Conservation (phyloP, 2,329 filamentous ascomycete species). For the Elsinoe arachidis region DNA sequence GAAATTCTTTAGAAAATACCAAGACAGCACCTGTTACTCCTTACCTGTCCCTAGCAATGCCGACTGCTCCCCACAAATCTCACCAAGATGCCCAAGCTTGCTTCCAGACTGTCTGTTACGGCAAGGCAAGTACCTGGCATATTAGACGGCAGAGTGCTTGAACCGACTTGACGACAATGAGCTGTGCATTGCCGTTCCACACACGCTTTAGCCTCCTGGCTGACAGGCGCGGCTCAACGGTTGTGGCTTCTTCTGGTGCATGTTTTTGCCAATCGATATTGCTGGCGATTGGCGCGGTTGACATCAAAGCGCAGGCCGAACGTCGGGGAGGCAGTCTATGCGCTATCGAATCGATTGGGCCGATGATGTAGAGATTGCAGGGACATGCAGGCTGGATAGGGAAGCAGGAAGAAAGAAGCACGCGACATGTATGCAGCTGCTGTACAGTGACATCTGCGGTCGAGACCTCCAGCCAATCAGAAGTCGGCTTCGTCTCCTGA, state of each 20-base stretch:
- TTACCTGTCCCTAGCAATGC: background rate
- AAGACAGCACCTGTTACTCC: background rate
- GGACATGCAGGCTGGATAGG: background rate
- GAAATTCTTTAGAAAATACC: too few species aligned
- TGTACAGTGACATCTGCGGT: conserved; percentile 1
- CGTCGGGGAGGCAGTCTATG: background rate
- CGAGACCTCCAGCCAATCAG: background rate
- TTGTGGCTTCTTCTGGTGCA: background rate
- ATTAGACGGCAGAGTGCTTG: background rate
- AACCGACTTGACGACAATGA: background rate
- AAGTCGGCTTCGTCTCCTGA: conserved; percentile 4
- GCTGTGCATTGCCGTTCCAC: background rate
- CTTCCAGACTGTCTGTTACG: background rate
- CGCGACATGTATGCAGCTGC: background rate
- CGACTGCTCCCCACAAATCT: background rate
- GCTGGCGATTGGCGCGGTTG: background rate
- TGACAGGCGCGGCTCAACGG: conserved; percentile 7
- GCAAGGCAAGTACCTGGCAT: background rate
- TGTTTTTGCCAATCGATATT: conserved; percentile 1
- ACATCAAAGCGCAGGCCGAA: background rate
- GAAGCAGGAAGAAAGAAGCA: background rate
- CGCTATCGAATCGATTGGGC: conserved; percentile 4
- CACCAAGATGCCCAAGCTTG: background rate
- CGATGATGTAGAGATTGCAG: conserved; percentile 10
- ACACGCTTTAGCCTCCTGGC: conserved; percentile 3